Percentiles rank a stretch among this genome's conserved stretches.
Conservation (phyloP, 768 basidiomycete species). For the Boletales sp. region DNA sequence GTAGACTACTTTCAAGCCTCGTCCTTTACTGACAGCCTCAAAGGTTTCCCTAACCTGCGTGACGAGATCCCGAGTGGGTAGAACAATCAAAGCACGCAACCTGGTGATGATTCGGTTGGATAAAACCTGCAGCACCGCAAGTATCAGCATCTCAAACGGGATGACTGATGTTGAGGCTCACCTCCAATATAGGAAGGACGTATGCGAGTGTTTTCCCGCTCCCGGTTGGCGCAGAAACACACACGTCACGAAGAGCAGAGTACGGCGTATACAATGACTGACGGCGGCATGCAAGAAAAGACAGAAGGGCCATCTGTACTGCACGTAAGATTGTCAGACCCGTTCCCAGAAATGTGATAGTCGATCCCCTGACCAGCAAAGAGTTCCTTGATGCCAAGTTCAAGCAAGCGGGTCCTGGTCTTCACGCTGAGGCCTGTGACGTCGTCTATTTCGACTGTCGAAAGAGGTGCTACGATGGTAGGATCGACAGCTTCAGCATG, state of each 20-base stretch:
- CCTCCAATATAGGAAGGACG: constrained; percentile 89
- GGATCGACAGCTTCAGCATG: constrained; percentile 70
- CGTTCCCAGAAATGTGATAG: not conserved
- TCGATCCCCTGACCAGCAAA: constrained; percentile 69
- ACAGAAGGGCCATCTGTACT: constrained; percentile 91
- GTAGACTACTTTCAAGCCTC: constrained; percentile 69
- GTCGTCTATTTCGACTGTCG: constrained; percentile 33
- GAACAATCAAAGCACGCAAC: constrained; percentile 81
- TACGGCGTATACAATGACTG: constrained; percentile 62
- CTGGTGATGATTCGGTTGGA: constrained; percentile 74
- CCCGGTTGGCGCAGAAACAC: constrained; percentile 95
- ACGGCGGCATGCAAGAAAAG: constrained; percentile 62
- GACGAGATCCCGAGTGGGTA: constrained; percentile 94
- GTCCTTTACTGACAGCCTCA: constrained; percentile 79
- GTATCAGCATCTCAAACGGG: not conserved
- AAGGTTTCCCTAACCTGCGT: constrained; percentile 90
- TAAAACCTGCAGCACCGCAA: constrained; percentile 48
- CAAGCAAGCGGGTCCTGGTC: constrained; percentile 59
- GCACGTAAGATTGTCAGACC: constrained; percentile 16
- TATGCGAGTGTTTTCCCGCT: constrained; percentile 99
- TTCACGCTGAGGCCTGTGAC: constrained; percentile 53
- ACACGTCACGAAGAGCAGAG: constrained; percentile 71
- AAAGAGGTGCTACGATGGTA: constrained; percentile 41
- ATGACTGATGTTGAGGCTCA: constrained; percentile 23
- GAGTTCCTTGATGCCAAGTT: constrained; percentile 79